A percentile compares a stretch with the other conserved stretches of the same genome.
phyloP scores from a whole-genome alignment of 2,329 filamentous ascomycete species.

The Ascocoryne sarcoides region DNA sequence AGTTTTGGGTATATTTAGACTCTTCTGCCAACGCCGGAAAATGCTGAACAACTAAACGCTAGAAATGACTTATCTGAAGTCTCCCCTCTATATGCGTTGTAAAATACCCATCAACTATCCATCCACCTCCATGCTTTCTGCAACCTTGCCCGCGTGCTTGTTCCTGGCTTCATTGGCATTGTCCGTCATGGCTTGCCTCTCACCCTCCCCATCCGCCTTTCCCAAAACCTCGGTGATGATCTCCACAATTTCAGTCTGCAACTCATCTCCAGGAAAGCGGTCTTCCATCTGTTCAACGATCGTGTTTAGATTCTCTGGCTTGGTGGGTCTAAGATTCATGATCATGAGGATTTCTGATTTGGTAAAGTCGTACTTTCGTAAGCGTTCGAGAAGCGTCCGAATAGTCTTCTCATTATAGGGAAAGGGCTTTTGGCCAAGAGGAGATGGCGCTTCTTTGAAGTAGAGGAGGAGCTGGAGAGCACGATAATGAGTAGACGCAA shows the following conservation, averaged over 20 bases:
- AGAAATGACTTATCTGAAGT: background rate
- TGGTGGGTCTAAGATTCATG: constrained; percentile 54
- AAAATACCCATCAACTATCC: constrained; percentile 6
- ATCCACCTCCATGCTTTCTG: constrained; percentile 13
- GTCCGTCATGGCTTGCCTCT: constrained; percentile 23
- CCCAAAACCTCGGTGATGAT: constrained; percentile 52
- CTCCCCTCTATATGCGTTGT: background rate
- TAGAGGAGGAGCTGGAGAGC: constrained; percentile 50
- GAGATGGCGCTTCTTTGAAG: constrained; percentile 45
- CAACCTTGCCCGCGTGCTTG: constrained; percentile 7
- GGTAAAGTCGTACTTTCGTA: constrained; percentile 50
- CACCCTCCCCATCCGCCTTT: constrained; percentile 22
- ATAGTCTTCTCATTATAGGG: constrained; percentile 45
- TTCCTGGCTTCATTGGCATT: constrained; percentile 18
- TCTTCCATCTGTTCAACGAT: constrained; percentile 57
- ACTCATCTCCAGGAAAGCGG: constrained; percentile 48
- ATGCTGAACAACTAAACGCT: background rate
- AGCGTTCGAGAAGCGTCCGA: constrained; percentile 41
- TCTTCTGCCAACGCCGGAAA: background rate
- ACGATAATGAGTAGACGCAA: constrained; percentile 2
- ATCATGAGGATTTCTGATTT: constrained; percentile 64
- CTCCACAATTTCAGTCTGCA: constrained; percentile 46
- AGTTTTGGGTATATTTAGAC: background rate
- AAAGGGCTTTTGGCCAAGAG: constrained; percentile 34
- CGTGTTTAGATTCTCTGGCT: constrained; percentile 48